Base-by-base conservation (phyloP, 2,329 filamentous ascomycete species). In the Neonectria coccinea region DNA sequence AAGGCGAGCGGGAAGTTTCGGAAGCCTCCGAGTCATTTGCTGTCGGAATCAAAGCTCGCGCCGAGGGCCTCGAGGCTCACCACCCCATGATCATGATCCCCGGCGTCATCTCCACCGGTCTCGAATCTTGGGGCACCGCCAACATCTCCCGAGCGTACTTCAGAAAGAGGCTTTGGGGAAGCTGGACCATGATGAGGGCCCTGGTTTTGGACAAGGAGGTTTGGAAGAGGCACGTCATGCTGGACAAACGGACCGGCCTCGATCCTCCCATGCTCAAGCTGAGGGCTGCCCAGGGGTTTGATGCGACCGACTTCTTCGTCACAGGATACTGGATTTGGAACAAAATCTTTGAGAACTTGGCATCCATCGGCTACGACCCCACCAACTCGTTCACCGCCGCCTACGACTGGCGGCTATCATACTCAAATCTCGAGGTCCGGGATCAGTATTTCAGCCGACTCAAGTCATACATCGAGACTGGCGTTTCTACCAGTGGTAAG, bases 291-390 rank as follows among this genome's bases (percentile, higher is more conserved):
- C 96, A 98, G 77, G 96, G 96, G 2, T 99, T 99, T 73, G 96
- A 99, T 79, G 96, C 96, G 2, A 94, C 96, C 11, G 96, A 99
- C 80, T 99, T 99, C 82, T 96, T 97, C 79, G 91, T 92, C 66
- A 91, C 89, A 0, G 89, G 89, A 10, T 99, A 99, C 80, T 99
- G 96, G 96, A 98, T 99, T 65, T 97, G 94, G 94, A 97, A 93
- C 81, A 98, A 98, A 81, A 97, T 99, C 65, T 85, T 99, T 54
- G 96, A 99, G 80, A 99, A 99, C 75, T 84, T 99, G 56, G 96
- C 96, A 0, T 96, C 94, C 0, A 92, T 99, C 63, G 96, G 96
- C 14, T 99, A 99, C 77, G 96, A 99, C 75, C 95, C 96, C 25
- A 90, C 87, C 33, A 91, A 89, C 73, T 89, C 88, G 3, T 91